Evolutionary conservation across 306 rosid species (phyloP).

Genomic region (Trichosanthes truncata): DNA sequence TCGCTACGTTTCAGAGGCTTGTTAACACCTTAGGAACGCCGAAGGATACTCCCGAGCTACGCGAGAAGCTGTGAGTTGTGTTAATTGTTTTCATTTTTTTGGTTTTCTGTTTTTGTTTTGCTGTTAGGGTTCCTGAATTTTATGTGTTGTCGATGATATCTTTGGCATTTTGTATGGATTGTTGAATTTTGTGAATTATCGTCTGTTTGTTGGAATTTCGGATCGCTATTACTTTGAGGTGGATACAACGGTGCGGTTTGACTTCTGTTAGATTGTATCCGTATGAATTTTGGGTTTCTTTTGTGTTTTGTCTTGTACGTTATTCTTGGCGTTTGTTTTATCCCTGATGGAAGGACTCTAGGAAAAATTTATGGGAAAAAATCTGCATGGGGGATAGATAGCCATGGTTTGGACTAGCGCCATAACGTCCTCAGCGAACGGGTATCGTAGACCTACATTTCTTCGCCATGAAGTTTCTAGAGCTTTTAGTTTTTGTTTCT

Average conservation of each 20-base stretch:
- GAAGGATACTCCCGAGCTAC: constrained; percentile 86
- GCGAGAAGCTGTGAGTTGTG: constrained; percentile 78
- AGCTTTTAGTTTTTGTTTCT: neutral
- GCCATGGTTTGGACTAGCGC: neutral
- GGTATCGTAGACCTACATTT: neutral
- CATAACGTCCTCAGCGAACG: neutral
- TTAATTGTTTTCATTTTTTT: neutral
- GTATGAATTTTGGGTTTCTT: neutral
- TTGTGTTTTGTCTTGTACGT: neutral
- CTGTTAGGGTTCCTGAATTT: neutral
- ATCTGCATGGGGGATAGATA: neutral
- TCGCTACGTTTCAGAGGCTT: constrained; percentile 84
- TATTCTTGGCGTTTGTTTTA: neutral
- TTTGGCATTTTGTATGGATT: neutral
- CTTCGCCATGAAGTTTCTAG: neutral
- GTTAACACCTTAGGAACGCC: constrained; percentile 99
- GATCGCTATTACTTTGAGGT: neutral
- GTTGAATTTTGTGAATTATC: neutral
- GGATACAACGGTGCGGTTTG: neutral
- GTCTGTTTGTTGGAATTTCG: neutral
- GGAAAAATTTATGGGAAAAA: neutral
- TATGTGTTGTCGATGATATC: neutral
- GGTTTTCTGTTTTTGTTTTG: neutral
- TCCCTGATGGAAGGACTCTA: neutral
- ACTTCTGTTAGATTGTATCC: neutral